Percentiles rank a stretch among this genome's conserved stretches.
These are phyloP conservation scores for Nemania sp. DNA, from an alignment of 2,329 filamentous ascomycete genomes.

Conservation along the genomic window DNA sequence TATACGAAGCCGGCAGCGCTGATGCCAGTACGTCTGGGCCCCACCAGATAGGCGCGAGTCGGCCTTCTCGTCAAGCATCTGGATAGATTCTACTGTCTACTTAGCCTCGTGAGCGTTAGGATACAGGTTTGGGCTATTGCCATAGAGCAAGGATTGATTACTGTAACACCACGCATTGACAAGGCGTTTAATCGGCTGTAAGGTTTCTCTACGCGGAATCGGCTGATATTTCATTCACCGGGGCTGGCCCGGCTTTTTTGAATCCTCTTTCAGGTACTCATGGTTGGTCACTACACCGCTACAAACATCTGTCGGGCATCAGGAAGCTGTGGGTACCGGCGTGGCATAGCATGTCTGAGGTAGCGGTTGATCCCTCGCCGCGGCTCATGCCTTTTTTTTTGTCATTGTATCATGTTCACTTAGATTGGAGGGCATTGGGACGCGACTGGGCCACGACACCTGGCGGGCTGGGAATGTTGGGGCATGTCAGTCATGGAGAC, in stretches of 20 bases:
- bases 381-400: slow-evolving; percentile 13
- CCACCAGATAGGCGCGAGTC: slow-evolving; percentile 38
- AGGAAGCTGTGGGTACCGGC: slow-evolving; percentile 25
- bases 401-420: slow-evolving; percentile 23
- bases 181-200: slow-evolving; percentile 31
- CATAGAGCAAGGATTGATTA: slow-evolving; percentile 20
- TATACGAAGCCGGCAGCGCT: slow-evolving; percentile 48
- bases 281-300: slow-evolving; percentile 22
- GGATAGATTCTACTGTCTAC: slow-evolving; percentile 17
- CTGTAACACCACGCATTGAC: slow-evolving; percentile 32
- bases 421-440: slow-evolving; percentile 18
- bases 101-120: slow-evolving; percentile 9
- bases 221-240: slow-evolving; percentile 27
- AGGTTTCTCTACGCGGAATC: slow-evolving; percentile 30
- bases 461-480: slow-evolving; percentile 19
- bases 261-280: slow-evolving; percentile 19
- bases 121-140: slow-evolving; percentile 8
- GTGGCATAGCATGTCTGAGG: slow-evolving; percentile 21
- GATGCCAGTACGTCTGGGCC: too few relatives aligned
- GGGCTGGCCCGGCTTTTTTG: slow-evolving; percentile 23
- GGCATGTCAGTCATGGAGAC: slow-evolving; percentile 23
- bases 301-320: slow-evolving; percentile 22
- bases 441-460: slow-evolving; percentile 19
- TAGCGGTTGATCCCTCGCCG: slow-evolving; percentile 20
- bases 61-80: slow-evolving; percentile 25